These are phyloP conservation scores for Rutstroemia sydowiana DNA, from an alignment of 2,329 filamentous ascomycete genomes.

Conservation along the genomic window DNA sequence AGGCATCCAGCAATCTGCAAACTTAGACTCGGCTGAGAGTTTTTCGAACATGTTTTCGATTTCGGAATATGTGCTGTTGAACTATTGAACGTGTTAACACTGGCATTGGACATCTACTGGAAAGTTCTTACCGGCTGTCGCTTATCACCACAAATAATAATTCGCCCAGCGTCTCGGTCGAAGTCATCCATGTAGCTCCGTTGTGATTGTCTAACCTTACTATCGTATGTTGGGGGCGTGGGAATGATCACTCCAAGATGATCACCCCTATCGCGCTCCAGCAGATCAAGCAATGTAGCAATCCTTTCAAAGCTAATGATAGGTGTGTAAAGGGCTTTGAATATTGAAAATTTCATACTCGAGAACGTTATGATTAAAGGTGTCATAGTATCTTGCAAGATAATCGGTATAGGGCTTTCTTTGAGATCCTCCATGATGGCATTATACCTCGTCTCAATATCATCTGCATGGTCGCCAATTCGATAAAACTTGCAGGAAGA, in stretches of 20 bases:
- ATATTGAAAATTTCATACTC: slow-evolving; percentile 24
- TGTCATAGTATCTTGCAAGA: slow-evolving; percentile 12
- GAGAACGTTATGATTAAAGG: slow-evolving; percentile 25
- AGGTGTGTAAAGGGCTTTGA: slow-evolving; percentile 25
- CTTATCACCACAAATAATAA: slow-evolving; percentile 28
- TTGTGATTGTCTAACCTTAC: slow-evolving; percentile 10
- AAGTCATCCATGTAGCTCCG: slow-evolving; percentile 11
- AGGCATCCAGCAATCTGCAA: slow-evolving; percentile 22
- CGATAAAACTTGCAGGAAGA: slow-evolving; percentile 24
- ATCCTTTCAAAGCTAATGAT: slow-evolving; percentile 18
- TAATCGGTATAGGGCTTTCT: slow-evolving; percentile 24
- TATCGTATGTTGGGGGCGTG: background rate
- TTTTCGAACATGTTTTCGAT: slow-evolving; percentile 20
- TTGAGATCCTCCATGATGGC: slow-evolving; percentile 36
- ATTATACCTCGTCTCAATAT: slow-evolving; percentile 22
- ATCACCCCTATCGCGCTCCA: no score
- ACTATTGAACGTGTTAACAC: slow-evolving; percentile 13
- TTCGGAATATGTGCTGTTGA: slow-evolving; percentile 24
- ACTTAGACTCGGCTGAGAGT: slow-evolving; percentile 18
- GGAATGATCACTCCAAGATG: slow-evolving; percentile 36
- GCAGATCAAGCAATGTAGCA: slow-evolving; percentile 19
- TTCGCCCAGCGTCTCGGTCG: slow-evolving; percentile 21
- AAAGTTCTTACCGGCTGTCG: slow-evolving; percentile 20
- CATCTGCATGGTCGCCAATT: slow-evolving; percentile 14
- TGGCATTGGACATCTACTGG: background rate